Conservation (phyloP, 1,139 yeast species). For the Geotrichum histeridarum region DNA sequence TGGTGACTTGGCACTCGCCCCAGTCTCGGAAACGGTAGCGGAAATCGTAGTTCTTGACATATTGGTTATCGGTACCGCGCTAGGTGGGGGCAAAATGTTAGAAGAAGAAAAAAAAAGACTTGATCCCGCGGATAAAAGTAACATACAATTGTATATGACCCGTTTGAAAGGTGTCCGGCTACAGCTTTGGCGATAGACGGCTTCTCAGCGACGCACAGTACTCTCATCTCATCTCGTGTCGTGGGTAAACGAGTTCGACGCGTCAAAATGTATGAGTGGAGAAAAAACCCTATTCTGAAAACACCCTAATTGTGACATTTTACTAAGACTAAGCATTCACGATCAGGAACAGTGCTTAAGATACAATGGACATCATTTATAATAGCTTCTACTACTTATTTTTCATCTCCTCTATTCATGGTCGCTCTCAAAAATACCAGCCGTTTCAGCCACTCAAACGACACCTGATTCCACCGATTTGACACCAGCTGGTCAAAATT, state of each 20-base stretch:
- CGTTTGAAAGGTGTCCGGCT: conserved; percentile 71
- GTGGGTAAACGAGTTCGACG: no score
- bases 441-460: conserved; percentile 8
- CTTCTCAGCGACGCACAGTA: conserved; percentile 95
- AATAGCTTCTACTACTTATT: neutral
- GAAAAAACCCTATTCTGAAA: no score
- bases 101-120: neutral
- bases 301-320: no score
- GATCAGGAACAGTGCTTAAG: no score
- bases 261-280: no score
- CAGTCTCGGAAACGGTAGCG: conserved; percentile 52
- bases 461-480: conserved; percentile 7
- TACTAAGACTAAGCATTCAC: no score
- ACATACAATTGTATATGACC: conserved; percentile 40
- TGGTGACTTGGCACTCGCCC: conserved; percentile 75
- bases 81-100: neutral
- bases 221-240: conserved; percentile 48
- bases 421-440: conserved; percentile 4
- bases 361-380: neutral
- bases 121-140: neutral
- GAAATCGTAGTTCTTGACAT: conserved; percentile 77
- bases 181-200: conserved; percentile 92
- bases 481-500: conserved; percentile 4
- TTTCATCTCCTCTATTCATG: neutral
- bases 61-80: conserved; percentile 53